Percentiles rank a stretch among this genome's conserved stretches.
phyloP scores from a whole-genome alignment of 345 rosid species.

The Linum tenue region DNA sequence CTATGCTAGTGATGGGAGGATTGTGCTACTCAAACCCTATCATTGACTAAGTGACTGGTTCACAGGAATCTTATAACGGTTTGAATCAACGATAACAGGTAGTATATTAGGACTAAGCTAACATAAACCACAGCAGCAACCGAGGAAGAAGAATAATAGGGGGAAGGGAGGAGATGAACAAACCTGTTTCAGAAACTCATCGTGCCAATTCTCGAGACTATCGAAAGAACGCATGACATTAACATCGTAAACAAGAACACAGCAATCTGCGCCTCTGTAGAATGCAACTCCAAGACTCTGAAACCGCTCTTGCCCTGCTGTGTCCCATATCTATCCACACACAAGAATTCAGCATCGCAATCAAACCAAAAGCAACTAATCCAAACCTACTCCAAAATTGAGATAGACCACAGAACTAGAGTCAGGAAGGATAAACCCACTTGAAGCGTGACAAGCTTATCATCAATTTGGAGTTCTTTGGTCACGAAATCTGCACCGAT shows the following conservation, averaged over 20 bases:
- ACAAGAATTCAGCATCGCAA: slow-evolving; percentile 2
- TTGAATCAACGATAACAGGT: neutral
- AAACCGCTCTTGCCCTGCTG: slow-evolving; percentile 94
- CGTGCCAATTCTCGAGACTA: slow-evolving; percentile 90
- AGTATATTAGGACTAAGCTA: too few relatives aligned
- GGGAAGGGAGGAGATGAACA: neutral
- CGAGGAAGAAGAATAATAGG: neutral
- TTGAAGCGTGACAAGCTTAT: slow-evolving; percentile 84
- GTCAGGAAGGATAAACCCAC: slow-evolving; percentile 28
- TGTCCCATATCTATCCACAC: slow-evolving; percentile 80
- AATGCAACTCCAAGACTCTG: slow-evolving; percentile 97
- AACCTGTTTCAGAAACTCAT: slow-evolving; percentile 98
- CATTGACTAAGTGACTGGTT: neutral
- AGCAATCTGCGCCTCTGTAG: slow-evolving; percentile 96
- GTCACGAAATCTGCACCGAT: slow-evolving; percentile 99
- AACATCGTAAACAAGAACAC: slow-evolving; percentile 87
- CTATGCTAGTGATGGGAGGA: too few relatives aligned
- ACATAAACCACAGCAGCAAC: neutral
- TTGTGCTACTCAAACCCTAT: too few relatives aligned
- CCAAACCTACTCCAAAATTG: neutral
- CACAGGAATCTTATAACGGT: neutral
- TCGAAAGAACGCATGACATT: slow-evolving; percentile 84
- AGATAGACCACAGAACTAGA: slow-evolving; percentile 3
- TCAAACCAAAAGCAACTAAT: neutral
- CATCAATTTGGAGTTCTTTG: slow-evolving; percentile 89